Evolutionary conservation across 148 eudicot species (phyloP), one percentile per base, ranked within the genome.

Genomic region (Chenopodium album): DNA sequence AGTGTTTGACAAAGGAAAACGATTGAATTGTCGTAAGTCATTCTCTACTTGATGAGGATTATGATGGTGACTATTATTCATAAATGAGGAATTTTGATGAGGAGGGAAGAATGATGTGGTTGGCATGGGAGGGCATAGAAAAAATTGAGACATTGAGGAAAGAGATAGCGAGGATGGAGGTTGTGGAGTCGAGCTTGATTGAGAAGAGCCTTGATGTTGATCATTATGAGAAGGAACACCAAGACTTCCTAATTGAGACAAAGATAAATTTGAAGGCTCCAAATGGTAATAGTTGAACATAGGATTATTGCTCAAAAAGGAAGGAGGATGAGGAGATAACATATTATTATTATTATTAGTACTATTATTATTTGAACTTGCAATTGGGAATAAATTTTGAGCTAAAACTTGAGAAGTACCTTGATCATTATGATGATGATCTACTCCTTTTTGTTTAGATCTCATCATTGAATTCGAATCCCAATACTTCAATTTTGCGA

Each of bases 221-320:
- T 75, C 79, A 48, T 64, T 78, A 65, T 85, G 89, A 63, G 90
- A 83, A 60, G 77, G 78, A n/a, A 78, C 79, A 11, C 87, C 85
- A 62, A 82, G 85, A 76, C 34, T 76, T 80, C 89, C 91, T 11
- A 86, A 87, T 84, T 90, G 93, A 20, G 91, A 82, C 78, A 92
- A 79, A 26, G 93, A 89, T 78, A 92, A 83, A 75, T 79, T 88
- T 19, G 89, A 83, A 82, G 91, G 93, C 34, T 92, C 93, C 88
- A 88, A 90, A 17, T 87, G 81, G 78, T 78, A 78, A 52, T 85
- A 85, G 76, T 87, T 86, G 34, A 83, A 73, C 88, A 84, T 41
- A 44, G 87, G 69, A 71, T 87, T 83, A 78, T 68, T 85, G 32
- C 68, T 81, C 69, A 87, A 85, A 46, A 90, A 81, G 81, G 69